Evolutionary conservation across 257 asterid genomes (phyloP).

Genomic region (Solanum peruvianum): DNA sequence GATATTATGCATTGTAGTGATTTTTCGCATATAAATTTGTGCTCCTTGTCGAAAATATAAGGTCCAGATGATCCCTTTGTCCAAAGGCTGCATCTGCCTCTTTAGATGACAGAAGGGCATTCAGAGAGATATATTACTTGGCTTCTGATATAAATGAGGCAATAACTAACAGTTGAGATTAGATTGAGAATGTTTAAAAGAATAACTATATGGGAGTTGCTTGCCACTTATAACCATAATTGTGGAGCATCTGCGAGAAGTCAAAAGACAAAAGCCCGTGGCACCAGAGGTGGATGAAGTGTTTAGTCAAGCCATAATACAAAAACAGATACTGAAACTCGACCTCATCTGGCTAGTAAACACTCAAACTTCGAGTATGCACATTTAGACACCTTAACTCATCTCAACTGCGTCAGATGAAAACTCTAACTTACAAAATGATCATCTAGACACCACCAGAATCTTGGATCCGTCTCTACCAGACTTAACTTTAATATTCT

Average conservation of each 20-base stretch:
- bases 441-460: neutral
- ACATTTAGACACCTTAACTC: neutral
- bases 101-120: neutral
- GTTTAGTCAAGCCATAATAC: neutral
- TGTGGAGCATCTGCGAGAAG: neutral
- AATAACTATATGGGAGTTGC: neutral
- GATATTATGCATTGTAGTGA: neutral
- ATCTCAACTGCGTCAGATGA: neutral
- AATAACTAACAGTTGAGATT: neutral
- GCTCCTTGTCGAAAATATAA: neutral
- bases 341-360: neutral
- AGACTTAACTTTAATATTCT: neutral
- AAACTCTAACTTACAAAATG: neutral
- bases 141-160: neutral
- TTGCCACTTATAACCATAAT: neutral
- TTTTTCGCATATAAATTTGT: neutral
- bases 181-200: neutral
- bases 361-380: neutral
- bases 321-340: neutral
- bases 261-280: neutral
- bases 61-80: neutral
- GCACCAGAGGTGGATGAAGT: neutral
- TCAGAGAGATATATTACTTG: neutral
- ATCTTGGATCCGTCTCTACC: neutral
- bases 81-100: neutral